Evolutionary conservation across 352 stramenopile genomes (phyloP).

Genomic region (Phytophthora ramorum): DNA sequence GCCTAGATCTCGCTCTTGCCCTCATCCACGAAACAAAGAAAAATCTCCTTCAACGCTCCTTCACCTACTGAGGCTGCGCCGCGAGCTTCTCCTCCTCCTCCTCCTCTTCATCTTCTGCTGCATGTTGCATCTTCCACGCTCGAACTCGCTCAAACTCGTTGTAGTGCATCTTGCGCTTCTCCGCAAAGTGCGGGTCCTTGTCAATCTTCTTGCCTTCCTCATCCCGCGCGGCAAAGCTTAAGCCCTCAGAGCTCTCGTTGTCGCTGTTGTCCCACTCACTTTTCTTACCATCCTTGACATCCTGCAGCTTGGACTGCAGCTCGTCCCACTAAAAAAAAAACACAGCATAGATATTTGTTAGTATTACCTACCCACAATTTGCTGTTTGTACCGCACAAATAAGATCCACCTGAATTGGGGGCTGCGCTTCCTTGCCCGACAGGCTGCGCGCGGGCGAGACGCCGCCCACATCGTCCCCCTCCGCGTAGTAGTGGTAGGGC

Average conservation of each 20-base stretch:
- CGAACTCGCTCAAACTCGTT: conserved; percentile 84
- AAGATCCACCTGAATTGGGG: conserved; percentile 46
- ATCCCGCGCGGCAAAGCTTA: conserved; percentile 52
- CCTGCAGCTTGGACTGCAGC: conserved; percentile 68
- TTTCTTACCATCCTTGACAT: conserved; percentile 54
- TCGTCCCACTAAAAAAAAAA: conserved; percentile 61
- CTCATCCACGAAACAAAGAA: conserved; percentile 4
- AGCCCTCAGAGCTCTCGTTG: conserved; percentile 38
- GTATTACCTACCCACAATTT: conserved; percentile 1
- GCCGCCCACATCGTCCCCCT: conserved; percentile 33
- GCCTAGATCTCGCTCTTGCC: conserved; percentile 5
- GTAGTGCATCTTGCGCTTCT: conserved; percentile 86
- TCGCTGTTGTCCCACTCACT: conserved; percentile 72
- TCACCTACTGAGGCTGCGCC: conserved; percentile 6
- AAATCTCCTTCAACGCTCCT: not conserved
- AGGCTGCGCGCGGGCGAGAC: conserved; percentile 61
- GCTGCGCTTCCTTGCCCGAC: conserved; percentile 51
- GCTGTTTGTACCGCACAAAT: not conserved
- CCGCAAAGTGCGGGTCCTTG: conserved; percentile 71
- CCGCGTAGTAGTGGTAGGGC: conserved; percentile 86
- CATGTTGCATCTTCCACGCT: conserved; percentile 69
- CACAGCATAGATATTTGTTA: not conserved
- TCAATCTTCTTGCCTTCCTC: conserved; percentile 67
- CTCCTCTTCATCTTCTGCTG: conserved; percentile 53
- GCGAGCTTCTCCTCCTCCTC: conserved; percentile 27